A percentile compares a stretch with the other conserved stretches of the same genome.
Conservation (phyloP, 2,329 filamentous ascomycete genomes). For the Xylaria sp. region DNA sequence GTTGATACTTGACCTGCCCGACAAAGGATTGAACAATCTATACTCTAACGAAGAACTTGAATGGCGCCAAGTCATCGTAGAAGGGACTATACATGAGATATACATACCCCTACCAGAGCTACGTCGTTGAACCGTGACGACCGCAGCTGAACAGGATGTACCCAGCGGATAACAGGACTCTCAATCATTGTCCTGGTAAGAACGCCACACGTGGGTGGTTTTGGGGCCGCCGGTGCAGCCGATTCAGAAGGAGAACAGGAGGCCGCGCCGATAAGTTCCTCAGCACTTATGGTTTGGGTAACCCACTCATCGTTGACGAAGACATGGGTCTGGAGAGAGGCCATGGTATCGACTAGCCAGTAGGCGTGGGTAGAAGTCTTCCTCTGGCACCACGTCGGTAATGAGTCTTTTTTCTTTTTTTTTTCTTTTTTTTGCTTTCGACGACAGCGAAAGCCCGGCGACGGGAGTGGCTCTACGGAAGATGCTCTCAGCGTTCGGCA, state of each 20-base stretch:
- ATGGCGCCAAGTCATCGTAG: background rate
- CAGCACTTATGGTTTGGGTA: conserved; percentile 61
- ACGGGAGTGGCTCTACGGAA: background rate
- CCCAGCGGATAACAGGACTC: conserved; percentile 79
- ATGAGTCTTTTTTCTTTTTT: background rate
- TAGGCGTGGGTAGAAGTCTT: background rate
- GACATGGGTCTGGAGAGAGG: conserved; percentile 65
- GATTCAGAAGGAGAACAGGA: conserved; percentile 52
- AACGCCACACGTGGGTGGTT: conserved; percentile 72
- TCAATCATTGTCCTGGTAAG: conserved; percentile 81
- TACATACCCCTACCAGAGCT: conserved; percentile 81
- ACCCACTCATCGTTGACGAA: conserved; percentile 67
- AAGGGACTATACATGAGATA: conserved; percentile 35
- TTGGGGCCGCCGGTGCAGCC: conserved; percentile 46
- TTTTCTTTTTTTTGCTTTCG: background rate
- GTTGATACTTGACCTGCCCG: background rate
- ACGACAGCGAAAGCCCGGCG: background rate
- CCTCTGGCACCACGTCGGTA: background rate
- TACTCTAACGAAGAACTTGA: too few relatives aligned
- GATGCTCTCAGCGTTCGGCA: background rate
- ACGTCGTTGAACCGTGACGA: conserved; percentile 79
- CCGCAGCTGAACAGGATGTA: conserved; percentile 83
- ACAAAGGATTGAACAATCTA: background rate
- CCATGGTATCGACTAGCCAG: conserved; percentile 48
- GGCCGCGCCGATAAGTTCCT: conserved; percentile 47